phyloP scores from a whole-genome alignment of 306 rosid species.

The Dalbergia cochinchinensis region DNA sequence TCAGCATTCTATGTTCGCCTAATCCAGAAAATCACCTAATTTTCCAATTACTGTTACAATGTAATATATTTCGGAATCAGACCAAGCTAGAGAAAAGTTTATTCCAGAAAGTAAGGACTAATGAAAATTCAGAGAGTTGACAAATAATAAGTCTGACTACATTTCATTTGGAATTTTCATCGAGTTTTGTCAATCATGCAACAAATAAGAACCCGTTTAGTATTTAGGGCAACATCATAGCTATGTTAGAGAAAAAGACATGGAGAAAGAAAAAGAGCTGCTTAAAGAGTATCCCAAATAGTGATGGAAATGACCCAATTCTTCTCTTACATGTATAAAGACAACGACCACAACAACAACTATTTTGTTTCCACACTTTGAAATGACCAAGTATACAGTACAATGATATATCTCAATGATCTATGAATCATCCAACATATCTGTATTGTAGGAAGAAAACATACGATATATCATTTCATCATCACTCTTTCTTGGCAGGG shows the following conservation, averaged over 20 bases:
- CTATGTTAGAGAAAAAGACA: conserved; percentile 12
- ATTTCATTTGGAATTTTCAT: conserved; percentile 18
- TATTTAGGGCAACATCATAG: conserved; percentile 26
- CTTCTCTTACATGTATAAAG: conserved; percentile 18
- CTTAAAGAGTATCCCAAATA: neutral
- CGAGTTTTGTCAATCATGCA: conserved; percentile 22
- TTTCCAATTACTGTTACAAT: conserved; percentile 4
- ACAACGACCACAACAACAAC: conserved; percentile 31
- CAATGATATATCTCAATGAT: conserved; percentile 15
- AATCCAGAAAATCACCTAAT: neutral
- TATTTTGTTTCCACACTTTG: conserved; percentile 23
- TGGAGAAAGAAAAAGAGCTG: no score
- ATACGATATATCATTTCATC: conserved; percentile 23
- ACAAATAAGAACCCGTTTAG: conserved; percentile 21
- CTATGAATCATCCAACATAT: conserved; percentile 15
- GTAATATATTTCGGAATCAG: conserved; percentile 8
- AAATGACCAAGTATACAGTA: conserved; percentile 35
- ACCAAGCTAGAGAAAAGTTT: neutral
- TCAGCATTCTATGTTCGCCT: neutral
- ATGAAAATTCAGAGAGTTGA: conserved; percentile 2
- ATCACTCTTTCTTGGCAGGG: conserved; percentile 70
- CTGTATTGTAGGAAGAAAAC: neutral
- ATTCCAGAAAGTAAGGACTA: neutral
- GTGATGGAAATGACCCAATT: neutral
- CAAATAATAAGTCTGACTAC: conserved; percentile 3